These are phyloP conservation scores for Entomophthora muscae DNA, from an alignment of 371 early-diverging fungal genomes.

Conservation along the genomic window DNA sequence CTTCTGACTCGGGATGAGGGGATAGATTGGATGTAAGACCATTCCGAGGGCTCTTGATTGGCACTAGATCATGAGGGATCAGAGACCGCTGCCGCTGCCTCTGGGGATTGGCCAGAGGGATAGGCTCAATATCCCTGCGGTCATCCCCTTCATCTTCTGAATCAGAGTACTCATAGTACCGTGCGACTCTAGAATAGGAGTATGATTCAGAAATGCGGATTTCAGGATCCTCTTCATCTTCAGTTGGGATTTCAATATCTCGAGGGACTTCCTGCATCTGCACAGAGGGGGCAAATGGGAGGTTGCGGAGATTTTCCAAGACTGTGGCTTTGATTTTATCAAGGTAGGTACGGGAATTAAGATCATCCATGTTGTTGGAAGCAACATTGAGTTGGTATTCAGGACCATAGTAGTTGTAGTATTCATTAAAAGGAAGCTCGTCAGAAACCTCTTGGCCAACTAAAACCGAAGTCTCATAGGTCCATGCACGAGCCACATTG, in stretches of 20 bases:
- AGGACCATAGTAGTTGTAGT: constrained; percentile 88
- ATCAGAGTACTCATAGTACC: constrained; percentile 28
- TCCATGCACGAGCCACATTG: constrained; percentile 96
- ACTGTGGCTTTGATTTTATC: constrained; percentile 69
- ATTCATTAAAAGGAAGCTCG: constrained; percentile 87
- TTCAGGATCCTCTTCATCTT: constrained; percentile 30
- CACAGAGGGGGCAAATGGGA: constrained; percentile 89
- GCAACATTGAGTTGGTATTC: constrained; percentile 88
- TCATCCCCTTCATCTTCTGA: constrained; percentile 36
- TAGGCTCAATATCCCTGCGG: constrained; percentile 7
- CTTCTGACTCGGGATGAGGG: not conserved
- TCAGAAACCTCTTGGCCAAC: constrained; percentile 53
- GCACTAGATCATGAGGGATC: not conserved
- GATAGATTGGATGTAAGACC: not conserved
- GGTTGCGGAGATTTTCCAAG: constrained; percentile 70
- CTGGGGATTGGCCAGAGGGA: not conserved
- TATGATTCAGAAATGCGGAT: constrained; percentile 21
- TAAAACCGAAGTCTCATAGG: constrained; percentile 92
- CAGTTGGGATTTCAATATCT: constrained; percentile 17
- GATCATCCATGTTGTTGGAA: constrained; percentile 90
- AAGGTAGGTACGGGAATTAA: constrained; percentile 78
- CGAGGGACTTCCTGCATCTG: constrained; percentile 57
- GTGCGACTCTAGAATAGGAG: constrained; percentile 20
- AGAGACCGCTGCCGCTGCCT: not conserved
- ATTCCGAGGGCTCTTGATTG: not conserved